phyloP scores from a whole-genome alignment of 768 basidiomycete genomes.

The Lactifluus subvellereus region DNA sequence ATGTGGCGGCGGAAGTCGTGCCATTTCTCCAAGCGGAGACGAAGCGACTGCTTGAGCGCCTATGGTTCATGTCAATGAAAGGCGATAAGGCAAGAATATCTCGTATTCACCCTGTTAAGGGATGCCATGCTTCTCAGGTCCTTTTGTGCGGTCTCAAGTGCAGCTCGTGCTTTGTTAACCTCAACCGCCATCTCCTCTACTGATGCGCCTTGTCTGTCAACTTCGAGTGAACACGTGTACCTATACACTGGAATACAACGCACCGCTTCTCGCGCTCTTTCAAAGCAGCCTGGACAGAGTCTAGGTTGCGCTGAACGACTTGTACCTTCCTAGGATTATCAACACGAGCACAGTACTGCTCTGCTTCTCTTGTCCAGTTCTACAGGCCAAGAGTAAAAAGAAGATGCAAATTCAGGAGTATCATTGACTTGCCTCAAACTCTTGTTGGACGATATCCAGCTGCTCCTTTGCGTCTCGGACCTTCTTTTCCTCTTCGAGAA shows the following conservation, averaged over 20 bases:
- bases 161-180: constrained; percentile 57
- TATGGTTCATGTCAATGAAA: constrained; percentile 29
- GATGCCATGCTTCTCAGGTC: constrained; percentile 58
- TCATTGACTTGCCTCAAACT: constrained; percentile 51
- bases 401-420: background rate
- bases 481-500: constrained; percentile 43
- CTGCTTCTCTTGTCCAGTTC: constrained; percentile 62
- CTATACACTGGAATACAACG: constrained; percentile 22
- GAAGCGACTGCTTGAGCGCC: constrained; percentile 63
- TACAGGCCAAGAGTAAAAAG: constrained; percentile 27
- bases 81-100: background rate
- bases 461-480: constrained; percentile 42
- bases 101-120: constrained; percentile 56
- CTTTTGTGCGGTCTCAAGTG: constrained; percentile 51
- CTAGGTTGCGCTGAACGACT: constrained; percentile 53
- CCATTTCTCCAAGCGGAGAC: constrained; percentile 68
- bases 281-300: constrained; percentile 58
- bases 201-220: constrained; percentile 60
- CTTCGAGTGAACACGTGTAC: constrained; percentile 3
- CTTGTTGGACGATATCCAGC: constrained; percentile 48
- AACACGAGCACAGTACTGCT: constrained; percentile 52
- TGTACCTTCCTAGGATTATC: constrained; percentile 52
- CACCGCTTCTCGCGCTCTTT: constrained; percentile 61
- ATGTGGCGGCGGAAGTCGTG: constrained; percentile 84
- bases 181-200: constrained; percentile 73